Evolutionary conservation across 1,284 basidiomycete genomes (phyloP), one percentile per base, ranked within the genome.

Genomic region (Sanghuangporus sanghuang): DNA sequence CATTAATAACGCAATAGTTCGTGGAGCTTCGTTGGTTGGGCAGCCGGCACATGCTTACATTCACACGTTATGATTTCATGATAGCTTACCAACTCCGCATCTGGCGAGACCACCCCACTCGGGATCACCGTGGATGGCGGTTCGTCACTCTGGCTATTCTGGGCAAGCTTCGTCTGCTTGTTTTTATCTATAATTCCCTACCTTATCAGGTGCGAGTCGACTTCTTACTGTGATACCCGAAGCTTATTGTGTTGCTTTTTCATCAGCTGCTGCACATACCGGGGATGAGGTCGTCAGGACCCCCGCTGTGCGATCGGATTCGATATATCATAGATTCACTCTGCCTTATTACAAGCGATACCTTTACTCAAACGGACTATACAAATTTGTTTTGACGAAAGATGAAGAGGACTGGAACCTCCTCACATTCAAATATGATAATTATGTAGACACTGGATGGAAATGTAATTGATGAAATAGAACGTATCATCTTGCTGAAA

Each of bases 111-210:
- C 6, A 71, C 80, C n/a, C 73, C 79, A 9, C 72, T 89, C 42
- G 89, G 87, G 36, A 87, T 92, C 52, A 71, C 75, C 5, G 81
- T 90, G 12, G 79, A 83, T 1, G 76, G 78, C n/a, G 90, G 88
- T 21, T 74, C 78, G 60, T 89, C 81, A 23, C 69, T 92, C 50
- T 85, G 79, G 73, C 74, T 92, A 52, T 76, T 83, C 32, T 92
- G 89, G 89, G 85, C 85, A 3, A 82, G 87, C 5, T 90, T 88
- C 71, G 86, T 79, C 36, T 83, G 81, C 70, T 76, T 90, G 44
- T 73, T 84, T 48, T 77, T 79, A 39, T 89, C 89, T 1, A 77
- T 85, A 58, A 71, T 89, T 57, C 89, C 90, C 6, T 92, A 91
- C 70, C 81, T 90, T 80, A 80, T 90, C 69, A 90, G 84, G 77